Conservation (phyloP, 2,329 filamentous ascomycete genomes). For the Aciculosporium take region DNA sequence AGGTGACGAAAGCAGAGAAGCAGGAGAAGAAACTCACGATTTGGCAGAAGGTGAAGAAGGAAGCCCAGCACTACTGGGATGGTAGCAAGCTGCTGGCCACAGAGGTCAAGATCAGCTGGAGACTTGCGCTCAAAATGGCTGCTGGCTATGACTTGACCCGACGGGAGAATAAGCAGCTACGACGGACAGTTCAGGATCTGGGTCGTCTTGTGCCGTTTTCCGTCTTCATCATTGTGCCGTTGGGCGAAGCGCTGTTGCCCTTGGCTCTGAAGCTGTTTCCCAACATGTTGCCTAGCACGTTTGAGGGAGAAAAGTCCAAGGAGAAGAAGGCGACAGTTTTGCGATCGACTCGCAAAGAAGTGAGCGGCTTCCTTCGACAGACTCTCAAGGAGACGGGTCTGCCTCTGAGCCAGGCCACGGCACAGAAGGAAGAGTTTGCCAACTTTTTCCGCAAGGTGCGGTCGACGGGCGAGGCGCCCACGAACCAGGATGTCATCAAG, state of each 20-base stretch:
- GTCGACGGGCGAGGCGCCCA: slow-evolving; percentile 79
- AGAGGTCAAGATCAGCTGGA: slow-evolving; percentile 85
- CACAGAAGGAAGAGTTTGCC: slow-evolving; percentile 84
- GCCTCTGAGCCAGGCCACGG: slow-evolving; percentile 67
- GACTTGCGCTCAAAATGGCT: slow-evolving; percentile 90
- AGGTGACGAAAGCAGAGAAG: slow-evolving; percentile 41
- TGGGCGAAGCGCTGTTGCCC: slow-evolving; percentile 84
- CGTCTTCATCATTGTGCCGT: slow-evolving; percentile 91
- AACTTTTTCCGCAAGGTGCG: slow-evolving; percentile 96
- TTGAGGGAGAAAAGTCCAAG: slow-evolving; percentile 80
- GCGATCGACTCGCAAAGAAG: slow-evolving; percentile 79
- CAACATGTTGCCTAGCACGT: slow-evolving; percentile 93
- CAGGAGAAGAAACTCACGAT: slow-evolving; percentile 77
- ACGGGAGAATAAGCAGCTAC: slow-evolving; percentile 82
- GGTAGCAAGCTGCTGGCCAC: slow-evolving; percentile 88
- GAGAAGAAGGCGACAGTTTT: slow-evolving; percentile 75
- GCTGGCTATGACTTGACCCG: slow-evolving; percentile 92
- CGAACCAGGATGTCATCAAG: slow-evolving; percentile 84
- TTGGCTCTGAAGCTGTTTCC: slow-evolving; percentile 90
- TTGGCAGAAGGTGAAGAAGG: slow-evolving; percentile 88
- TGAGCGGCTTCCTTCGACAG: slow-evolving; percentile 75
- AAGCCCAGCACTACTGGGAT: slow-evolving; percentile 92
- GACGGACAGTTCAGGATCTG: slow-evolving; percentile 86
- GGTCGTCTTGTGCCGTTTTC: slow-evolving; percentile 89
- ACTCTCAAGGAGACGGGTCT: slow-evolving; percentile 89